Evolutionary conservation across 306 rosid genomes (phyloP).

Genomic region (Prunus mume): DNA sequence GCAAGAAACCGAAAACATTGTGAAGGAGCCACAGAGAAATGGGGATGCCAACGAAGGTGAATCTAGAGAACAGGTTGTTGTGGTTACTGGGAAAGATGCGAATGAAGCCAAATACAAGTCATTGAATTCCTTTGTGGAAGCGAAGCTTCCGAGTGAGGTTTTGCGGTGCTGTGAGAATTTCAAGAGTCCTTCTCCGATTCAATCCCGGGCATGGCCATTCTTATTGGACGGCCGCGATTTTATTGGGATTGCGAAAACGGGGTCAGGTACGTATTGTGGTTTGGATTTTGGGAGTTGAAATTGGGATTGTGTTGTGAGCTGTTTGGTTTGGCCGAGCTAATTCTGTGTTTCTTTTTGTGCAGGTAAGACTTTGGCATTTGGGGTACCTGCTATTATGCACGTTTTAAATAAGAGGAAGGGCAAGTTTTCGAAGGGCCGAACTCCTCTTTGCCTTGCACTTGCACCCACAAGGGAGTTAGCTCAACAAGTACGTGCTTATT

Average conservation of each 20-base stretch:
- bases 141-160: conserved; percentile 66
- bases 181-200: conserved; percentile 79
- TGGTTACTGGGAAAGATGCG: conserved; percentile 63
- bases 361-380: conserved; percentile 96
- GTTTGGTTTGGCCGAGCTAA: neutral
- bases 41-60: conserved; percentile 20
- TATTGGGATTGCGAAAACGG: conserved; percentile 95
- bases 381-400: conserved; percentile 84
- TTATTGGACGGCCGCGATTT: conserved; percentile 84
- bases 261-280: conserved; percentile 55
- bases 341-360: conserved; percentile 8
- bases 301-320: conserved; percentile 11
- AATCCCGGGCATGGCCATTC: conserved; percentile 93
- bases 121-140: conserved; percentile 42
- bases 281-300: neutral
- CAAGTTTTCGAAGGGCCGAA: conserved; percentile 57
- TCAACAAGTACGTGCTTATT: conserved; percentile 69
- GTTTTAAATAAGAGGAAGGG: conserved; percentile 63
- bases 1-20: conserved; percentile 17
- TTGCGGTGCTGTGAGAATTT: conserved; percentile 77
- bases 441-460: conserved; percentile 79
- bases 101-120: conserved; percentile 49
- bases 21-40: conserved; percentile 17
- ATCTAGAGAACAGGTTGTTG: conserved; percentile 41
- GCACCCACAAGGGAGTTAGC: conserved; percentile 98